phyloP scores from a whole-genome alignment of 75 land plant genomes.

The Sequoia sempervirens region DNA sequence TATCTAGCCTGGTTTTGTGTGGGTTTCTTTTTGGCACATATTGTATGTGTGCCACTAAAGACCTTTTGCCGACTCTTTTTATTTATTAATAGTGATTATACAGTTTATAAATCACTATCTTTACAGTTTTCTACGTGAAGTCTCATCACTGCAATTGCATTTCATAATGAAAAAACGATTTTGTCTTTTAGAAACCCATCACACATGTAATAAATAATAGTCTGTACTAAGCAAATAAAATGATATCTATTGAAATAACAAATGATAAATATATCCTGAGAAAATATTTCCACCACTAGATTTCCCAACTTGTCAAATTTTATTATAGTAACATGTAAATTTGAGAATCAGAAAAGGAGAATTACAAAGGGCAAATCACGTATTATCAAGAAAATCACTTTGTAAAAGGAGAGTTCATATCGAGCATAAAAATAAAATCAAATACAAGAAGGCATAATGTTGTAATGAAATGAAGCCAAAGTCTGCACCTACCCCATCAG shows the following conservation, averaged over 20 bases:
- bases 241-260: neutral
- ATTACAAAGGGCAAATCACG: neutral
- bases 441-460: neutral
- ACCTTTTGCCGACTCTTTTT: neutral
- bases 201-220: neutral
- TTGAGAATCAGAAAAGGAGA: neutral
- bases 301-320: neutral
- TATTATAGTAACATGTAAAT: neutral
- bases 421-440: neutral
- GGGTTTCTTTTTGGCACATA: neutral
- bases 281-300: neutral
- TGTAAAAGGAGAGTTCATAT: neutral
- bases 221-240: neutral
- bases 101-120: neutral
- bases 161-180: neutral
- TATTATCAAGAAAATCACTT: neutral
- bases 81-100: neutral
- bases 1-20: neutral
- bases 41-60: neutral
- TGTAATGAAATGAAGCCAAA: neutral
- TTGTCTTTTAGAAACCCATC: neutral
- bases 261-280: neutral
- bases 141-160: neutral
- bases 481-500: constrained; percentile 41
- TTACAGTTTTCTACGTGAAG: neutral